These are phyloP conservation scores for Blakeslea trispora DNA, from an alignment of 371 early-diverging fungal genomes.

Conservation along the genomic window DNA sequence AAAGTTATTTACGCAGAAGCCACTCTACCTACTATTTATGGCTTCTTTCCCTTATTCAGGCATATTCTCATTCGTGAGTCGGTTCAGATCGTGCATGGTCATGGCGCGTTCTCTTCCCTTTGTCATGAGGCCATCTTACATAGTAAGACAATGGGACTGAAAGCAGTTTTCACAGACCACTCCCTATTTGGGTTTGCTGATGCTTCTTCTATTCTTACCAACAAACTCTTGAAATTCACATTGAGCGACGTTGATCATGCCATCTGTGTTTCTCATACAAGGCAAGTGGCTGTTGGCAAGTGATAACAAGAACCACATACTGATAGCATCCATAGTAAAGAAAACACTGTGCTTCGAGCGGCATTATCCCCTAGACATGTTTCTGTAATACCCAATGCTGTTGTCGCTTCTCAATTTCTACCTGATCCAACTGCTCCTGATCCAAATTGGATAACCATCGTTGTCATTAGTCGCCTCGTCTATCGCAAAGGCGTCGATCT, in stretches of 20 bases:
- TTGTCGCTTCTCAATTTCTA: constrained; percentile 87
- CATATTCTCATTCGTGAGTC: constrained; percentile 90
- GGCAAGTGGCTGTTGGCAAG: constrained; percentile 44
- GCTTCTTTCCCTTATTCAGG: constrained; percentile 90
- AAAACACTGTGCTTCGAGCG: constrained; percentile 96
- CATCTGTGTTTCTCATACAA: constrained; percentile 98
- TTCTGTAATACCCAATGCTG: constrained; percentile 99
- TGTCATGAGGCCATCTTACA: constrained; percentile 97
- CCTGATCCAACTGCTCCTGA: constrained; percentile 84
- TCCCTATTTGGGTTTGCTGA: constrained; percentile 98
- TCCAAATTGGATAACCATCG: constrained; percentile 87
- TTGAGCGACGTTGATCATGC: constrained; percentile 94
- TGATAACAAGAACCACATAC: neutral
- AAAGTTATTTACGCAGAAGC: constrained; percentile 87
- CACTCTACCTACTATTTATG: constrained; percentile 93
- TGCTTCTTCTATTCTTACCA: constrained; percentile 90
- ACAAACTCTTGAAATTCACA: constrained; percentile 94
- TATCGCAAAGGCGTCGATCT: constrained; percentile 98
- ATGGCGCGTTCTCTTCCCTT: constrained; percentile 91
- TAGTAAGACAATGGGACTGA: constrained; percentile 94
- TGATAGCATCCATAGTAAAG: constrained; percentile 67
- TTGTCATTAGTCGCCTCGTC: constrained; percentile 93
- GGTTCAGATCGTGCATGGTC: constrained; percentile 98
- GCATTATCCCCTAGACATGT: constrained; percentile 88
- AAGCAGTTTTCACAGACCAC: constrained; percentile 98